phyloP scores from a whole-genome alignment of 495 filamentous ascomycete species.

The Xylaria palmicola region DNA sequence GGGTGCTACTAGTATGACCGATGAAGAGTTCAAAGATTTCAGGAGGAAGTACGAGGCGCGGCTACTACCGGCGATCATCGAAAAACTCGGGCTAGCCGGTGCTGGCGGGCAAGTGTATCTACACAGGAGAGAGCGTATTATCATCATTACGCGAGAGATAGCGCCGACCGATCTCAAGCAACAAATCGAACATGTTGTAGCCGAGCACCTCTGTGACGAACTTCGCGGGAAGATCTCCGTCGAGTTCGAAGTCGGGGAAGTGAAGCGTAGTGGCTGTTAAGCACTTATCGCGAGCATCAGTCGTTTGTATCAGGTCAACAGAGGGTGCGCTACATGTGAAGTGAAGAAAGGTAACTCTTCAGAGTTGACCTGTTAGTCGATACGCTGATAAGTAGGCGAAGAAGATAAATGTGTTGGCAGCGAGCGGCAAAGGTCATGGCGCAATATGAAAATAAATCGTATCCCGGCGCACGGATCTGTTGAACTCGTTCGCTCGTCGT shows the following conservation, averaged over 20 bases:
- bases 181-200: background rate
- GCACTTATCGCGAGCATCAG: background rate
- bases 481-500: background rate
- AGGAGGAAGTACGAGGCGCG: background rate
- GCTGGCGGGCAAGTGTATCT: background rate
- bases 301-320: background rate
- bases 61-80: background rate
- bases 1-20: background rate
- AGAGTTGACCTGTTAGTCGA: background rate
- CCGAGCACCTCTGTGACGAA: background rate
- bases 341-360: background rate
- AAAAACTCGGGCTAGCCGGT: conserved; percentile 6
- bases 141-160: background rate
- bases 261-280: background rate
- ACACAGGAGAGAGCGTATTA: background rate
- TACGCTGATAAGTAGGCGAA: no score
- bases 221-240: conserved; percentile 2
- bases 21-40: conserved; percentile 1
- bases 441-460: background rate
- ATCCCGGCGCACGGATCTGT: background rate
- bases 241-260: background rate
- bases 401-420: no score
- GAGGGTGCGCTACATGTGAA: background rate
- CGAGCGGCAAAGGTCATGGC: no score
- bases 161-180: background rate